Evolutionary conservation across 1,284 basidiomycete genomes (phyloP).

Genomic region (Agroathelia rolfsii): DNA sequence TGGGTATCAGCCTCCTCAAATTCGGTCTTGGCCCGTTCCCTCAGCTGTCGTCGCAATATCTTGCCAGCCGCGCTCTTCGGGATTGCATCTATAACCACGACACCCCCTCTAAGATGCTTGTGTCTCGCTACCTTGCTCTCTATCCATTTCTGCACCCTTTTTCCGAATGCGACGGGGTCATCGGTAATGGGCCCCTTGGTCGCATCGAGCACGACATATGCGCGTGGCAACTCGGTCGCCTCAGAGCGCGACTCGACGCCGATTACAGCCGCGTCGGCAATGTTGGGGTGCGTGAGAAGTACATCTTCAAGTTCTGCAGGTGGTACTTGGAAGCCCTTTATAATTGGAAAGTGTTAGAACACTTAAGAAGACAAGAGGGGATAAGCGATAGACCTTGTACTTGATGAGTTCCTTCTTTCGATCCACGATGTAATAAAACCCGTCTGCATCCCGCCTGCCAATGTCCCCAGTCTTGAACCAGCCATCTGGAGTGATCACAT

Average conservation of each 20-base stretch:
- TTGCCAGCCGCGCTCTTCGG: slow-evolving; percentile 70
- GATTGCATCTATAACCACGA: too few species aligned
- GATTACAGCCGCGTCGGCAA: slow-evolving; percentile 17
- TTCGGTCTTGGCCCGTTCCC: slow-evolving; percentile 48
- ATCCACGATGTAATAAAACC: slow-evolving; percentile 18
- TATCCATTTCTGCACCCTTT: slow-evolving; percentile 54
- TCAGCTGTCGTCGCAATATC: slow-evolving; percentile 53
- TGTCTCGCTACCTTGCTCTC: slow-evolving; percentile 50
- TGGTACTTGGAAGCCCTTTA: too few species aligned
- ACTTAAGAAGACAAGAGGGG: too few species aligned
- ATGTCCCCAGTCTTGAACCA: slow-evolving; percentile 41
- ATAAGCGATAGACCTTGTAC: too few species aligned
- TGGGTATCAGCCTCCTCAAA: too few species aligned
- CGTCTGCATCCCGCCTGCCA: slow-evolving; percentile 23
- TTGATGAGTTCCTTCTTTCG: slow-evolving; percentile 31
- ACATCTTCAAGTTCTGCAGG: slow-evolving; percentile 16
- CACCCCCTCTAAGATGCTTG: slow-evolving; percentile 55
- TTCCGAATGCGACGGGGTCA: slow-evolving; percentile 31
- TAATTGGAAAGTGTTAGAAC: too few species aligned
- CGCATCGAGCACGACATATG: slow-evolving; percentile 21
- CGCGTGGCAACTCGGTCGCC: slow-evolving; percentile 28
- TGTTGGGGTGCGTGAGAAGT: slow-evolving; percentile 14
- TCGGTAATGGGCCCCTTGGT: neutral
- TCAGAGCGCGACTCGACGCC: slow-evolving; percentile 29
- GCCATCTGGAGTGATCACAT: slow-evolving; percentile 24